Percentiles rank a stretch among this genome's conserved stretches.
Conservation (phyloP, 352 stramenopile genomes). For the Blastocystis sp. region DNA sequence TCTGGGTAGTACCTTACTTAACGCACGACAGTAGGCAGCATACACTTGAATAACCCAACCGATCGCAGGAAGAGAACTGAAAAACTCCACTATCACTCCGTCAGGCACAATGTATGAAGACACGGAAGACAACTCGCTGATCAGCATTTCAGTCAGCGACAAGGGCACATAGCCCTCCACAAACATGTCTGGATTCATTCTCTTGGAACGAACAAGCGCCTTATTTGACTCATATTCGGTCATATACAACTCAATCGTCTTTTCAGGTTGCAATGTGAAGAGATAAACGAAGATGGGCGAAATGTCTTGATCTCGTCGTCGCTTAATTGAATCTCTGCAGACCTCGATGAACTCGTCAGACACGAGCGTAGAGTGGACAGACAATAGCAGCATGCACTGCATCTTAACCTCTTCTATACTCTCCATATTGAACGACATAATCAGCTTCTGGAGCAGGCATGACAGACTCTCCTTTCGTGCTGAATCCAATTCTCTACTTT, state of each 20-base stretch:
- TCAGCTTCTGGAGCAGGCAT: no score
- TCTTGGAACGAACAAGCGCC: background rate
- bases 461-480: no score
- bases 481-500: no score
- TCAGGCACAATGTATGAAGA: background rate
- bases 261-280: background rate
- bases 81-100: background rate
- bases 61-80: background rate
- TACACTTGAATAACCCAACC: background rate
- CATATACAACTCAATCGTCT: background rate
- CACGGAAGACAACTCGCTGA: background rate
- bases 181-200: background rate
- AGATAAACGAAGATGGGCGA: background rate
- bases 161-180: background rate
- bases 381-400: background rate
- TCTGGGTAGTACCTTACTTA: no score
- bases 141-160: background rate
- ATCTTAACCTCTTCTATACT: no score
- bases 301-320: background rate
- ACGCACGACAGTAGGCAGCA: background rate
- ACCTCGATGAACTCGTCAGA: background rate
- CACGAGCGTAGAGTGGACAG: background rate
- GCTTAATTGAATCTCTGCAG: background rate
- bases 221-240: background rate
- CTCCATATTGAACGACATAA: no score